Evolutionary conservation across 306 rosid genomes (phyloP).

Genomic region (Malus orientalis): DNA sequence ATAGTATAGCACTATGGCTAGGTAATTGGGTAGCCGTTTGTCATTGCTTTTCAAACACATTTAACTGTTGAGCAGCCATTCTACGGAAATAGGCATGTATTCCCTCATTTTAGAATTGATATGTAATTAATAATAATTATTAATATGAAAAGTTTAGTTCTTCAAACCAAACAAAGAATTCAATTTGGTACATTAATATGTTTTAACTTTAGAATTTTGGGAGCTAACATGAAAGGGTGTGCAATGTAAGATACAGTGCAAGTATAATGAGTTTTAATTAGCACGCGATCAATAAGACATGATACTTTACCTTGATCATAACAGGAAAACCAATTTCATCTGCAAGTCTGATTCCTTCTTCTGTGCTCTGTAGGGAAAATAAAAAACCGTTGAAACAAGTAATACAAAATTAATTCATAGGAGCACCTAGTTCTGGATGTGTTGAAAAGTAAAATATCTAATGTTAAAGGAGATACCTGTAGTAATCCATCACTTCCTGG

Average conservation of each 20-base stretch:
- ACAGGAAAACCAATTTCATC: slow-evolving; percentile 91
- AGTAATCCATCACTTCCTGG: slow-evolving; percentile 79
- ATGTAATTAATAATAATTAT: neutral
- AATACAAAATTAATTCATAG: slow-evolving; percentile 11
- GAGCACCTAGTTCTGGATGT: neutral
- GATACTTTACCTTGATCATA: slow-evolving; percentile 79
- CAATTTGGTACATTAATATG: neutral
- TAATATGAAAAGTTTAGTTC: no score
- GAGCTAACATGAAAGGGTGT: neutral
- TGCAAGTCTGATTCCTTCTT: slow-evolving; percentile 80
- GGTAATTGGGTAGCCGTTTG: neutral
- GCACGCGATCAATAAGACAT: neutral
- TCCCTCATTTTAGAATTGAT: neutral
- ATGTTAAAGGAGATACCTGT: slow-evolving; percentile 46
- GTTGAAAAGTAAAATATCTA: slow-evolving; percentile 15
- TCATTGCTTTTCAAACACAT: neutral
- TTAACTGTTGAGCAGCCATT: neutral
- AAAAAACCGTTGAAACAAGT: neutral
- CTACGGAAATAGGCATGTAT: neutral
- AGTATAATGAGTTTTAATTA: neutral
- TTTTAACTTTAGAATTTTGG: neutral
- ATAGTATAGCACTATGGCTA: neutral
- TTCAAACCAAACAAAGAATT: neutral
- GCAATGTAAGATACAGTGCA: neutral
- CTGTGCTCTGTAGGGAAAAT: slow-evolving; percentile 55